Evolutionary conservation across 345 rosid genomes (phyloP), one percentile per base, ranked within the genome.

Genomic region (Heritiera littoralis): DNA sequence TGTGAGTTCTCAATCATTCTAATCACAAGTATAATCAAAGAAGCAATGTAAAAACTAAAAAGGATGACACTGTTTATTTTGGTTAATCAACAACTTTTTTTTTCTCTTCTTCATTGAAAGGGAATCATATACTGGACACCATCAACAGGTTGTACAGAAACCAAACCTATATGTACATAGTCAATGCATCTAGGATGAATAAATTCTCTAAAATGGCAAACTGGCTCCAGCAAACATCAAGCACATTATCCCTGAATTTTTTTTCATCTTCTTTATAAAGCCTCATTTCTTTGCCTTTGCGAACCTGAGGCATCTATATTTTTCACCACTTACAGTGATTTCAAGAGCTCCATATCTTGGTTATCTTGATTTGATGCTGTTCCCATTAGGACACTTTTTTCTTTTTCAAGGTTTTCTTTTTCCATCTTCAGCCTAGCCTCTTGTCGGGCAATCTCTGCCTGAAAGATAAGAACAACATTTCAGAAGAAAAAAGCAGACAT

Each of bases 321-420:
- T 94, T 86, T 94, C 97, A 7, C 98, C 98, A 41, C 95, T 93
- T n/a, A 94, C 98, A 76, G 97, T 94, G 80, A 94, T 94, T 79
- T 94, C 98, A 0, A 94, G 89, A 68, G 99, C 99, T 61, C 99
- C 99, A 28, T 23, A 23, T 95, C 97, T 87, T 95, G 99, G 83
- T 91, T 92, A 82, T 93, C 99, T 81, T 93, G 98, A 68, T 89
- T 93, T 6, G 99, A 95, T 0, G 99, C 94, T 0, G 99, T 95
- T 41, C 99, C 98, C 99, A 95, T 95, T 1, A 93, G 87, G 38
- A 93, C 98, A n/a, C 99, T 92, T 82, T 95, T 95, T 87, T 95
- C 99, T 82, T 95, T 95, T 84, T 95, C 99, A 20, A 95, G 90
- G 85, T 93, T 95, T 84, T 95, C 98, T 77, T 93, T 93, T 85